Conservation (phyloP, 2,329 filamentous ascomycete genomes). For the Orbilia brochopaga region DNA sequence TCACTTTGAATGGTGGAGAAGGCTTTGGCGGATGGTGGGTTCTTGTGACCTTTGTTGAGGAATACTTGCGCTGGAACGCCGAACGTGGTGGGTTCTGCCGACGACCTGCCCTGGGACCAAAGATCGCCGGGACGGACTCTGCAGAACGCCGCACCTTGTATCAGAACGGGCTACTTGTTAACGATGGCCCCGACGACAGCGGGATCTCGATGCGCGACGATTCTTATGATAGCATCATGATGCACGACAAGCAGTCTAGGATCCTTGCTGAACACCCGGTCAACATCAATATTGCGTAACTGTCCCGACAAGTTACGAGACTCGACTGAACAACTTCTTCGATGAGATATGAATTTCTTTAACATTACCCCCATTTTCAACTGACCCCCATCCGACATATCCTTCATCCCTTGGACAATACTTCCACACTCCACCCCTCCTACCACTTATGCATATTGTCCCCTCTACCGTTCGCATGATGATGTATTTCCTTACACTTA, state of each 20-base stretch:
- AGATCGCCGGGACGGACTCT: background rate
- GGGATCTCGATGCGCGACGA: conserved; percentile 49
- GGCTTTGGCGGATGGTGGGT: conserved; percentile 95
- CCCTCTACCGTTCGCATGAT: conserved; percentile 16
- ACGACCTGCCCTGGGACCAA: conserved; percentile 51
- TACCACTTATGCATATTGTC: conserved; percentile 13
- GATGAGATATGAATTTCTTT: background rate
- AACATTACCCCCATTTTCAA: background rate
- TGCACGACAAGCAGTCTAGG: conserved; percentile 41
- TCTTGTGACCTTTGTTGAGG: conserved; percentile 92
- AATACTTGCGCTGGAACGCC: conserved; percentile 88
- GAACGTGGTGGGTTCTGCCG: conserved; percentile 88
- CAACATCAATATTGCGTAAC: conserved; percentile 3
- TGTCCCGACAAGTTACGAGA: background rate
- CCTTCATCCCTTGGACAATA: background rate
- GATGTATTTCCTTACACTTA: conserved; percentile 41
- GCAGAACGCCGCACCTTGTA: conserved; percentile 17
- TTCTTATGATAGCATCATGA: conserved; percentile 49
- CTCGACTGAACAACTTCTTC: background rate
- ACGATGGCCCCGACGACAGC: conserved; percentile 43
- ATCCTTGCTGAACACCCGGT: conserved; percentile 23
- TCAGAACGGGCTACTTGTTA: conserved; percentile 14
- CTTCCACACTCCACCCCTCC: background rate
- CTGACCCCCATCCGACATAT: background rate
- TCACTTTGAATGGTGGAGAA: conserved; percentile 77